Evolutionary conservation across 257 asterid species (phyloP).

Genomic region (Petunia secreta): DNA sequence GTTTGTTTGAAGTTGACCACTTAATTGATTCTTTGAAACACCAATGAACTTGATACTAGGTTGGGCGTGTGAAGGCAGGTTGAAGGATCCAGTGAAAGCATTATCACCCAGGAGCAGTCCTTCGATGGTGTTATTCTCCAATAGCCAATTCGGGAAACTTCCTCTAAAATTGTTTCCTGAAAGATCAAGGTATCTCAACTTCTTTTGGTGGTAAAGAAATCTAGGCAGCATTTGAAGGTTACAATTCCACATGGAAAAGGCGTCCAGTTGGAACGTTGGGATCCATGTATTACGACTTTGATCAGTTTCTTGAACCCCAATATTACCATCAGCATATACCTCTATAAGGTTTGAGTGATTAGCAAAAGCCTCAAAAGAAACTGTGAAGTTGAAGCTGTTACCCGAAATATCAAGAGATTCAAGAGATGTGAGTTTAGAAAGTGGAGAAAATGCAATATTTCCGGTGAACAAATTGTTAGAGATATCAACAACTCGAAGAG

Average conservation of each 20-base stretch:
- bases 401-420: not conserved
- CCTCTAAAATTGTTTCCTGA: not conserved
- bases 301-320: not conserved
- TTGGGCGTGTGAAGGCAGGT: not conserved
- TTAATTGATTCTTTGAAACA: not conserved
- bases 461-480: not conserved
- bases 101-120: not conserved
- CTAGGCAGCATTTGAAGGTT: not conserved
- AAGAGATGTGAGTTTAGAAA: slow-evolving; percentile 13
- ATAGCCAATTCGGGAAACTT: slow-evolving; percentile 13
- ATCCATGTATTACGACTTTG: not conserved
- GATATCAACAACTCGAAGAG: not conserved
- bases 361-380: slow-evolving; percentile 4
- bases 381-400: not conserved
- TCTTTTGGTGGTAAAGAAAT: slow-evolving; percentile 8
- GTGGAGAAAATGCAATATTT: slow-evolving; percentile 6
- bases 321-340: not conserved
- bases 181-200: not conserved
- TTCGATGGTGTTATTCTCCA: not conserved
- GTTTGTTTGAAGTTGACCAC: slow-evolving; percentile 20
- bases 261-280: slow-evolving; percentile 5
- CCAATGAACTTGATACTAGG: not conserved
- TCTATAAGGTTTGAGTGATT: not conserved
- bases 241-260: not conserved
- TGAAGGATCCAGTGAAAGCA: not conserved